Percentiles rank a stretch among this genome's conserved stretches.
These are phyloP conservation scores for Sarocladiaceae sp. DNA, from an alignment of 2,329 filamentous ascomycete genomes.

Conservation along the genomic window DNA sequence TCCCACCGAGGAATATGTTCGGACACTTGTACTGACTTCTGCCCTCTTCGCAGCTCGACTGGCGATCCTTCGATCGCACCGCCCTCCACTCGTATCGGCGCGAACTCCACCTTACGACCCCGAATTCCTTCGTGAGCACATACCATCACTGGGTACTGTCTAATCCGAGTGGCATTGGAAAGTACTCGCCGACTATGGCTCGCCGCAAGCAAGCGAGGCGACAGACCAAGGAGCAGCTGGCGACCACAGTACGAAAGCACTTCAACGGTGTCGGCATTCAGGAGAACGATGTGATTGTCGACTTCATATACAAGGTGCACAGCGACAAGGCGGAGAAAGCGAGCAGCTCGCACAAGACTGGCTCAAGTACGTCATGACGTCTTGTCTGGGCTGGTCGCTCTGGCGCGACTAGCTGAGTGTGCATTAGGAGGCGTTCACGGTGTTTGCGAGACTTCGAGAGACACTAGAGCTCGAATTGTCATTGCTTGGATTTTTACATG, in stretches of 20 bases:
- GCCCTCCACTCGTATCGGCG: constrained; percentile 71
- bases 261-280: constrained; percentile 75
- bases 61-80: constrained; percentile 60
- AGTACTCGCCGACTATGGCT: constrained; percentile 70
- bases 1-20: not conserved
- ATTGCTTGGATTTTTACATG: too few species aligned
- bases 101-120: constrained; percentile 63
- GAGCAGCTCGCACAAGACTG: constrained; percentile 18
- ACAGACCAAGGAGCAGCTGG: constrained; percentile 67
- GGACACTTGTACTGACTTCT: constrained; percentile 12
- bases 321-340: constrained; percentile 23
- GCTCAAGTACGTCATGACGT: constrained; percentile 9
- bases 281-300: constrained; percentile 78
- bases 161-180: constrained; percentile 57
- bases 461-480: too few species aligned
- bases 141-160: constrained; percentile 58
- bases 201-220: constrained; percentile 52
- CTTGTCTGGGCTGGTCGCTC: constrained; percentile 8
- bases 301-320: constrained; percentile 64
- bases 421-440: constrained; percentile 12
- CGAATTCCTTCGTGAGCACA: constrained; percentile 60
- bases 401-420: not conserved
- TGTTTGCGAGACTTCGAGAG: constrained; percentile 7
- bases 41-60: constrained; percentile 44
- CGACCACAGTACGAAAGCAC: constrained; percentile 68